Percentiles rank a stretch among this genome's conserved stretches.
phyloP scores from a whole-genome alignment of 108 stramenopile genomes.

The Epipyxis sp. region DNA sequence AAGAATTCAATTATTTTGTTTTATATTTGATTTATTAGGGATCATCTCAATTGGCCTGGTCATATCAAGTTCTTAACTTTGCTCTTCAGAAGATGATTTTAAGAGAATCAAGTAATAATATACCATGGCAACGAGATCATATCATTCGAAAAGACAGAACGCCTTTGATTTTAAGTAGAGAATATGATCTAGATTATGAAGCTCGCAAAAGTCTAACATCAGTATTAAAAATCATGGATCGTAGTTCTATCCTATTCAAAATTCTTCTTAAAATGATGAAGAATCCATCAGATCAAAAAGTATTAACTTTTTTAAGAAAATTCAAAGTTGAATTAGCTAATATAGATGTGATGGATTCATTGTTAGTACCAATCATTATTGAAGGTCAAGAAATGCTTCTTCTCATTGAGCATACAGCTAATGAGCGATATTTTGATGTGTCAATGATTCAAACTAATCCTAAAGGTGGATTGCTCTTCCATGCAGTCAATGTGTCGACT shows the following conservation, averaged over 20 bases:
- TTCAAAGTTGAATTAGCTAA: neutral
- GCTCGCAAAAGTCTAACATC: constrained; percentile 19
- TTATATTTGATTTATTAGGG: too few relatives aligned
- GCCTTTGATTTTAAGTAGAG: too few relatives aligned
- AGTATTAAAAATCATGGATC: constrained; percentile 26
- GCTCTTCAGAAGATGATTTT: constrained; percentile 10
- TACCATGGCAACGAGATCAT: too few relatives aligned
- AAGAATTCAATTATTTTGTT: too few relatives aligned
- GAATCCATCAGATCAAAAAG: constrained; percentile 25
- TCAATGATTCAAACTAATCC: constrained; percentile 39
- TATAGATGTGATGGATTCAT: constrained; percentile 29
- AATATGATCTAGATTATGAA: too few relatives aligned
- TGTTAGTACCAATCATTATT: constrained; percentile 33
- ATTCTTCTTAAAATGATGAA: constrained; percentile 34
- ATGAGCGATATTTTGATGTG: constrained; percentile 30
- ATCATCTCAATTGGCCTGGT: constrained; percentile 35
- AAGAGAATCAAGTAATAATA: too few relatives aligned
- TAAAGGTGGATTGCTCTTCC: constrained; percentile 28
- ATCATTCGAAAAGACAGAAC: too few relatives aligned
- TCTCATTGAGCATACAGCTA: constrained; percentile 17
- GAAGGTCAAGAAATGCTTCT: constrained; percentile 16
- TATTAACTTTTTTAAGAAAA: constrained; percentile 35
- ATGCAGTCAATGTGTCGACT: constrained; percentile 34
- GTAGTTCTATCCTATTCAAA: constrained; percentile 24
- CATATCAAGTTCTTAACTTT: constrained; percentile 38